Evolutionary conservation across 495 filamentous ascomycete genomes (phyloP).

Genomic region (Staphylotrichum longicolle): DNA sequence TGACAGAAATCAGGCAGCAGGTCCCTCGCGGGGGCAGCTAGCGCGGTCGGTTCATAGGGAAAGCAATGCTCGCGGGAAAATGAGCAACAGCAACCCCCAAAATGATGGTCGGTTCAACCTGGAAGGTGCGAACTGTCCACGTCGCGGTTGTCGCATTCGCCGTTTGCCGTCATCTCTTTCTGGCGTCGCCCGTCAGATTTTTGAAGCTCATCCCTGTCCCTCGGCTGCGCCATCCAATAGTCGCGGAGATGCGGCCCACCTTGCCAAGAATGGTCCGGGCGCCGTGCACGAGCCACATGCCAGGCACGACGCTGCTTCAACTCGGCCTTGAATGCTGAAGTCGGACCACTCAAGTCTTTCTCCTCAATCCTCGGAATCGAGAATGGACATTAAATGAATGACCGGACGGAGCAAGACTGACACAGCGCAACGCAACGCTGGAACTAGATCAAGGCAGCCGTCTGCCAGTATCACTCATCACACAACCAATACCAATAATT

Average conservation of each 20-base stretch:
- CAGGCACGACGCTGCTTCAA: no score
- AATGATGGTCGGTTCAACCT: not conserved
- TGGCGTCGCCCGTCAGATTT: slow-evolving; percentile 4
- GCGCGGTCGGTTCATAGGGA: slow-evolving; percentile 32
- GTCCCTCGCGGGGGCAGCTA: slow-evolving; percentile 28
- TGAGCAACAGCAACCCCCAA: not conserved
- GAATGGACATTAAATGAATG: no score
- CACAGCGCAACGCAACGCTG: no score
- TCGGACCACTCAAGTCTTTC: no score
- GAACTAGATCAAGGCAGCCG: no score
- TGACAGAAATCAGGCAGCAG: not conserved
- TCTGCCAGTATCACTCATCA: no score
- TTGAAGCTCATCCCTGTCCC: slow-evolving; percentile 2
- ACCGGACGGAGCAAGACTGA: no score
- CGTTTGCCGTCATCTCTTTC: not conserved
- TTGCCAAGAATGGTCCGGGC: slow-evolving; percentile 1
- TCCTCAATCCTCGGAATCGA: no score
- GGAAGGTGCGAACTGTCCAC: not conserved
- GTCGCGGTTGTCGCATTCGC: not conserved
- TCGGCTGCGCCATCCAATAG: not conserved
- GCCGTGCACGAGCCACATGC: slow-evolving; percentile 8
- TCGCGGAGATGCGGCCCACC: not conserved
- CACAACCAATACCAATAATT: no score
- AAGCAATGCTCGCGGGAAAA: slow-evolving; percentile 22
- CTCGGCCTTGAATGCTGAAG: no score